Evolutionary conservation across 139 green algal genomes (phyloP), one percentile per base, ranked within the genome.

Genomic region (Haematococcus lacustris): DNA sequence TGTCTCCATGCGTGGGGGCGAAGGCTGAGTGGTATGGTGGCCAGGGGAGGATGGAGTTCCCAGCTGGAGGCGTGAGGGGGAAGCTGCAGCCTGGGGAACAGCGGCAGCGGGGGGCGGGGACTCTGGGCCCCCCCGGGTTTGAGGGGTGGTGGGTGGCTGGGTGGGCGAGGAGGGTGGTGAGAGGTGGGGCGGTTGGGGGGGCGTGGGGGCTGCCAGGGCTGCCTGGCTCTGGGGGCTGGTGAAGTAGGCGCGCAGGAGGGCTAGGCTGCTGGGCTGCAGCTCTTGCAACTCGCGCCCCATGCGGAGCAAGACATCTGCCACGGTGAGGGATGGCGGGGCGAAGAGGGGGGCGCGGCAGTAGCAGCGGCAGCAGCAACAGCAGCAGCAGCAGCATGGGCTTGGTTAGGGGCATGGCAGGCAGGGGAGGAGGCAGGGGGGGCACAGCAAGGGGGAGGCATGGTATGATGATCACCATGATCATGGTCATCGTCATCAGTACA

Each of bases 281-380:
- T 68, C 35, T 3, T 83, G 86, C 32, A 93, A 83, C 71, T 95
- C 90, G 1, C n/a, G 40, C 6, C 64, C 71, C 73, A 92, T 84
- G 41, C 71, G 68, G 61, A 38, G 21, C 41, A 88, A 65, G 32
- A 80, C 43, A 35, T 37, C 38, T 53, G 65, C 5, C 6, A 66
- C 17, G 59, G 6, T 66, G 59, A n/a, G n/a, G n/a, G n/a, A n/a
- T n/a, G n/a, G n/a, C n/a, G n/a, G n/a, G n/a, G n/a, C n/a, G n/a
- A n/a, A n/a, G n/a, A n/a, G n/a, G n/a, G n/a, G n/a, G n/a, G n/a
- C n/a, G n/a, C n/a, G n/a, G n/a, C n/a, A n/a, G n/a, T n/a, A n/a
- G n/a, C n/a, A n/a, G n/a, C n/a, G n/a, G n/a, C n/a, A n/a, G n/a
- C n/a, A n/a, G n/a, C n/a, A n/a, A n/a, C n/a, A n/a, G n/a, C n/a